Evolutionary conservation across 208 protist genomes (phyloP), one percentile per base, ranked within the genome.

Genomic region (Crithidia brevicula): DNA sequence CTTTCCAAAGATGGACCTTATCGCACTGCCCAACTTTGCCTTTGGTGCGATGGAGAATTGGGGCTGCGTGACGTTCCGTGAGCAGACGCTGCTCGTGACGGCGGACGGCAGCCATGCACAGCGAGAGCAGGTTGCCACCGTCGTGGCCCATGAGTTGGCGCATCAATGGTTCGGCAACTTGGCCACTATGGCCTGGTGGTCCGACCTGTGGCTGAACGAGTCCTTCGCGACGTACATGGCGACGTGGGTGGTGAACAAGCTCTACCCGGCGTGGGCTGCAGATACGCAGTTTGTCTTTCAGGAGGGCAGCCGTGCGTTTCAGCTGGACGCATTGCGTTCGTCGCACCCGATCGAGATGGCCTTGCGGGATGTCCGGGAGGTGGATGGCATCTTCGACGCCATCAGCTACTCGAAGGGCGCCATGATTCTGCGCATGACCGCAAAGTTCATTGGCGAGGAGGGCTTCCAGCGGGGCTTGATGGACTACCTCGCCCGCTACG

Each of bases 151-250:
- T 74, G 98, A 98, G 70, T 57, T 99, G 30, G 95, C 91, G 11
- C 98, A 99, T 67, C 94, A 98, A 91, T 99, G 97, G 98, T 99
- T 98, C 69, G 98, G 98, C 60, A 98, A 99, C 83, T 74, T 98
- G 18, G 96, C 98, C n/a, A 99, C 98, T n/a, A 98, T 99, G 91
- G 74, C 87, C 56, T 99, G 96, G 97, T 99, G 97, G 98, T 93
- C 93, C 46, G 86, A 98, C 62, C 80, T 99, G 47, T 99, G 97
- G 97, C 87, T 99, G 8, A 99, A 99, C 67, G 98, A 99, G 77
- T 95, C 91, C 13, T 98, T 98, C 71, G 96, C 96, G 8, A 97
- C 87, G 9, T 98, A 86, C 62, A 83, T 97, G 59, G 89, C 93
- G 61, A 93, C 86, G 33, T 83, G 75, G 67, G 83, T 77, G 16